phyloP scores from a whole-genome alignment of 805 yeast species.

The Candida verbasci region DNA sequence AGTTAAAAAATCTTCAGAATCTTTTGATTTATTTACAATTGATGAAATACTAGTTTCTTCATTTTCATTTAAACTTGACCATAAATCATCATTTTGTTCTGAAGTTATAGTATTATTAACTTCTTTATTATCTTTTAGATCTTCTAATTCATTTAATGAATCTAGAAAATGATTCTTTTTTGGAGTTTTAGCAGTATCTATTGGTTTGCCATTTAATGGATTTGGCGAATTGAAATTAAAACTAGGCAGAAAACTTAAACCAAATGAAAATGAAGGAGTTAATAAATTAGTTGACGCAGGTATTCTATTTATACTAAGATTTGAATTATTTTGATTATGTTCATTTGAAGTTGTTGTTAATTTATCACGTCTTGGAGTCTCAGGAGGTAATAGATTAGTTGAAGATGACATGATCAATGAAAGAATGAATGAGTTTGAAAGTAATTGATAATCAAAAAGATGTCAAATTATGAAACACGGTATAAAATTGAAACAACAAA shows the following conservation, averaged over 20 bases:
- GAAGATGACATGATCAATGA: slow-evolving; percentile 1
- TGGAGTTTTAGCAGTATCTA: slow-evolving; percentile 18
- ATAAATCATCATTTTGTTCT: slow-evolving; percentile 19
- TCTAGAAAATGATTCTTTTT: slow-evolving; percentile 5
- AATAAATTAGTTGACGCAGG: slow-evolving; percentile 3
- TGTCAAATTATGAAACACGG: slow-evolving; percentile 1
- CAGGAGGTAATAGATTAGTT: slow-evolving; percentile 7
- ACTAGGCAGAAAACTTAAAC: slow-evolving; percentile 41
- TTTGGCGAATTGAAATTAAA: slow-evolving; percentile 35
- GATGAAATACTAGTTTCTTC: slow-evolving; percentile 18
- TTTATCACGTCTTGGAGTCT: slow-evolving; percentile 9
- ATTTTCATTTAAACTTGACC: slow-evolving; percentile 21
- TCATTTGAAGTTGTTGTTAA: neutral
- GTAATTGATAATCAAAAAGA: too few species aligned
- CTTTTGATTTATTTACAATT: slow-evolving; percentile 19
- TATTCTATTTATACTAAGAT: slow-evolving; percentile 1
- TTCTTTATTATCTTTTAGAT: neutral
- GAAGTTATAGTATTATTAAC: neutral
- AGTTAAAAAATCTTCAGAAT: slow-evolving; percentile 22
- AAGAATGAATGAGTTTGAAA: too few species aligned
- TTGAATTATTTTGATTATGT: neutral
- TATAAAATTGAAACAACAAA: neutral
- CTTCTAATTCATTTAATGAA: slow-evolving; percentile 1
- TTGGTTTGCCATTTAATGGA: slow-evolving; percentile 33
- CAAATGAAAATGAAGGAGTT: slow-evolving; percentile 35